phyloP scores from a whole-genome alignment of 257 asterid genomes.

The Forsythia viridissima region DNA sequence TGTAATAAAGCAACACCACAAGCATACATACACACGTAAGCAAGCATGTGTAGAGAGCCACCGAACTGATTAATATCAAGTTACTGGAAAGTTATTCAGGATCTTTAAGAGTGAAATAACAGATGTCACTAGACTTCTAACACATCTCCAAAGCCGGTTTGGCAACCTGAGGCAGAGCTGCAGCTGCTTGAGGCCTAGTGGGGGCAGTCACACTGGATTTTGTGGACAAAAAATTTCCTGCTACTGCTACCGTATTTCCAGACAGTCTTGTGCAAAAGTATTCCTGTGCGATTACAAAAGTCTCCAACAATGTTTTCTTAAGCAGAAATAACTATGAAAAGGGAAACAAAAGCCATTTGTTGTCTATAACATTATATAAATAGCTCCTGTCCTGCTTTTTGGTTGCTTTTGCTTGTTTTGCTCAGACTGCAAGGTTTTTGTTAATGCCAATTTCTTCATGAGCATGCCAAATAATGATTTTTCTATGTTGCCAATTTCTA shows the following conservation, averaged over 20 bases:
- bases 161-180: not conserved
- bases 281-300: not conserved
- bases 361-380: slow-evolving; percentile 43
- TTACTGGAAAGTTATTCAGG: not conserved
- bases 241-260: not conserved
- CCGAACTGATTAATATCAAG: not conserved
- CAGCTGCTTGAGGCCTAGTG: not conserved
- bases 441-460: slow-evolving; percentile 54
- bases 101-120: not conserved
- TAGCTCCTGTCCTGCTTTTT: slow-evolving; percentile 55
- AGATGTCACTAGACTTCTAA: not conserved
- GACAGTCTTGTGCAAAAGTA: not conserved
- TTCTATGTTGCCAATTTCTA: slow-evolving; percentile 13
- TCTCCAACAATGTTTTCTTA: slow-evolving; percentile 25
- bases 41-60: not conserved
- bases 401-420: slow-evolving; percentile 55
- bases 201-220: not conserved
- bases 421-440: slow-evolving; percentile 45
- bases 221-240: not conserved
- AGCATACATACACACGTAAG: not conserved
- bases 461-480: slow-evolving; percentile 58
- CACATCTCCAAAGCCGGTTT: not conserved
- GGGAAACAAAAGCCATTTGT: slow-evolving; percentile 44
- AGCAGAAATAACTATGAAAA: slow-evolving; percentile 24
- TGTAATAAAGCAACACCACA: not conserved